Percentiles rank a stretch among this genome's conserved stretches.
Evolutionary conservation across 2,329 filamentous ascomycete species (phyloP).

Genomic region (Colletotrichum musae): DNA sequence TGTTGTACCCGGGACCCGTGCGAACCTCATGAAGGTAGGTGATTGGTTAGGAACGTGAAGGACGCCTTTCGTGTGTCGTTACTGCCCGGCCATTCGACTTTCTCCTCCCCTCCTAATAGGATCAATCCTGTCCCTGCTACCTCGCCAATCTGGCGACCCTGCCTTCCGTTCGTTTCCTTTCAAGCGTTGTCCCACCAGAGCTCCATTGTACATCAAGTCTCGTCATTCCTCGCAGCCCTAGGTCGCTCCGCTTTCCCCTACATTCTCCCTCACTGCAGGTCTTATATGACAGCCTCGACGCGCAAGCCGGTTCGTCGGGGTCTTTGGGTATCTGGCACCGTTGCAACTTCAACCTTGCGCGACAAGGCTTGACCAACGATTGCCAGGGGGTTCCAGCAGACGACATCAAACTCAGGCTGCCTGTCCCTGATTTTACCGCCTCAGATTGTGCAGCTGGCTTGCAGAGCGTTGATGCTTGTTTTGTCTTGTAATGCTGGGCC

Average conservation of each 20-base stretch:
- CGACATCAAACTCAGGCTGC: constrained; percentile 3
- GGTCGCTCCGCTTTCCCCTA: constrained; percentile 14
- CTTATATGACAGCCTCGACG: constrained; percentile 21
- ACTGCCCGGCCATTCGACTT: constrained; percentile 11
- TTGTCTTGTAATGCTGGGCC: neutral
- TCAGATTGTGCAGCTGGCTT: neutral
- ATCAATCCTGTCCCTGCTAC: neutral
- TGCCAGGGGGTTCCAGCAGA: neutral
- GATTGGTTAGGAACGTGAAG: constrained; percentile 30
- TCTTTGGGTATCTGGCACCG: constrained; percentile 34
- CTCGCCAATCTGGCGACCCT: constrained; percentile 3
- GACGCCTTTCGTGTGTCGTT: constrained; percentile 37
- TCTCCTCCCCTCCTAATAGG: neutral
- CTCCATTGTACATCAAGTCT: constrained; percentile 20
- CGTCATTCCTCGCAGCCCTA: constrained; percentile 6
- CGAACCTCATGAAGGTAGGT: constrained; percentile 23
- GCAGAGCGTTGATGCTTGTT: neutral
- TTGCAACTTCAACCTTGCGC: constrained; percentile 15
- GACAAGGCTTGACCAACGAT: constrained; percentile 1
- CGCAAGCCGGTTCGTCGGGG: constrained; percentile 17
- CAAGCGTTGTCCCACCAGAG: constrained; percentile 31
- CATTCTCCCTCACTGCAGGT: constrained; percentile 14
- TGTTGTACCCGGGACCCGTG: constrained; percentile 24
- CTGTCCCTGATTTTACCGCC: neutral
- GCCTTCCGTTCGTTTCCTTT: constrained; percentile 21